Conservation (phyloP, 305 asterid genomes). For the Fraxinus ornus region DNA sequence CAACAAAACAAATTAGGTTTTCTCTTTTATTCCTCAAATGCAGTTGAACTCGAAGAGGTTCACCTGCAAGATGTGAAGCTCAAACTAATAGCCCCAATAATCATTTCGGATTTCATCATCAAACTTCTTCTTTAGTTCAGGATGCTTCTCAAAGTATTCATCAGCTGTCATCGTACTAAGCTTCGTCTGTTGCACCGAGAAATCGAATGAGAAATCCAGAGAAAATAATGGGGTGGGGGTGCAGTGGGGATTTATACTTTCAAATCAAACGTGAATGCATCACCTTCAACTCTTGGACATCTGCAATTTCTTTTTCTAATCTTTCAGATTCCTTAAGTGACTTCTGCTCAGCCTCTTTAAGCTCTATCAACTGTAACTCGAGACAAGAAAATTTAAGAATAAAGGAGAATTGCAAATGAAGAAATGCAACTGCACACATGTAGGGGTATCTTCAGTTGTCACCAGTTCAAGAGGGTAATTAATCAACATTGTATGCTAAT, state of each 20-base stretch:
- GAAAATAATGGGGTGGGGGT: neutral
- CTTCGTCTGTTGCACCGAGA: conserved; percentile 54
- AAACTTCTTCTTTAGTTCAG: conserved; percentile 92
- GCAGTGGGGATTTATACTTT: neutral
- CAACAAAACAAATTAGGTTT: conserved; percentile 15
- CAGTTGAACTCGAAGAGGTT: conserved; percentile 32
- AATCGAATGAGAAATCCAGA: conserved; percentile 19
- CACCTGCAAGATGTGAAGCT: conserved; percentile 25
- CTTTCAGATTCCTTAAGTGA: conserved; percentile 83
- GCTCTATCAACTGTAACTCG: conserved; percentile 74
- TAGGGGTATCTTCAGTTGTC: neutral
- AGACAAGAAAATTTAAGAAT: neutral
- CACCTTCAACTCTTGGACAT: conserved; percentile 93
- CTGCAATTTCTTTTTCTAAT: conserved; percentile 82
- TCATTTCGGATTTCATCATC: conserved; percentile 96
- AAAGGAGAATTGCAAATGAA: neutral
- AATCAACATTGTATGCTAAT: neutral
- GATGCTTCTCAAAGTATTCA: conserved; percentile 90
- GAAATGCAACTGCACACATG: neutral
- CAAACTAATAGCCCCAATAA: conserved; percentile 79
- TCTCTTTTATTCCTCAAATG: conserved; percentile 47
- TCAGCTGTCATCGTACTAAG: conserved; percentile 96
- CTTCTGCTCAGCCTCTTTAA: conserved; percentile 83
- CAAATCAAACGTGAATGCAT: conserved; percentile 7
- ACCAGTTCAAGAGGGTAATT: neutral